Evolutionary conservation across 768 basidiomycete genomes (phyloP).

Genomic region (Hericium rajendrae): DNA sequence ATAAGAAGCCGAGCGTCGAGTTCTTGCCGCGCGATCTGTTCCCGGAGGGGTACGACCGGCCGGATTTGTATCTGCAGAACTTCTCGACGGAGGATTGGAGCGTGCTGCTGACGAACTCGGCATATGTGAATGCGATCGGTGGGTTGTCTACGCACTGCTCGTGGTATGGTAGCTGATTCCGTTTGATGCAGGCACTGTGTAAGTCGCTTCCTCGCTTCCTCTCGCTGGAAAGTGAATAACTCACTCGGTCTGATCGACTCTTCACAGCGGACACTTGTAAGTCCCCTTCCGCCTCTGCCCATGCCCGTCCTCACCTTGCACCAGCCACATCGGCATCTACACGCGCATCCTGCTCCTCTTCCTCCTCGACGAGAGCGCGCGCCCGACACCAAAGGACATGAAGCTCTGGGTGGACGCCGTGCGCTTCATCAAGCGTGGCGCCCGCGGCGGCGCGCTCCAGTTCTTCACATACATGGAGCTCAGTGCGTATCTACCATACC

Average conservation of each 20-base stretch:
- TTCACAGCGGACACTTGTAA: slow-evolving; percentile 32
- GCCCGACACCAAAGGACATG: slow-evolving; percentile 39
- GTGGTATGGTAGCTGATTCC: not conserved
- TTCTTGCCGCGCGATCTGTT: slow-evolving; percentile 41
- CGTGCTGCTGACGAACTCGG: slow-evolving; percentile 40
- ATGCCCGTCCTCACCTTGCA: not conserved
- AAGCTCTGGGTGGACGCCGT: slow-evolving; percentile 48
- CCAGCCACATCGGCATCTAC: slow-evolving; percentile 46
- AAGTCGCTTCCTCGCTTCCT: slow-evolving; percentile 1
- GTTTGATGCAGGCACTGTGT: slow-evolving; percentile 18
- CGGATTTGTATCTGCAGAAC: slow-evolving; percentile 44
- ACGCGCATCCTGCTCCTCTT: slow-evolving; percentile 40
- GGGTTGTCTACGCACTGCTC: slow-evolving; percentile 8
- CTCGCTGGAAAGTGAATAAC: not conserved
- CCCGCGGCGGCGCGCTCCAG: slow-evolving; percentile 35
- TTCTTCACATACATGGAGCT: slow-evolving; percentile 53
- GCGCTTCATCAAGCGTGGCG: slow-evolving; percentile 40
- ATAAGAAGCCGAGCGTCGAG: slow-evolving; percentile 33
- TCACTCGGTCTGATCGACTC: not conserved
- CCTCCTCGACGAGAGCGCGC: slow-evolving; percentile 35
- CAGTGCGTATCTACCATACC: slow-evolving; percentile 25
- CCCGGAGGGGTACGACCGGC: slow-evolving; percentile 40
- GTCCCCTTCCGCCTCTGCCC: slow-evolving; percentile 6
- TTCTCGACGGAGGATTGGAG: slow-evolving; percentile 47
- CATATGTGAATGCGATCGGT: slow-evolving; percentile 43